Evolutionary conservation across 2,329 filamentous ascomycete genomes (phyloP).

Genomic region (Neofusicoccum umdonicola): DNA sequence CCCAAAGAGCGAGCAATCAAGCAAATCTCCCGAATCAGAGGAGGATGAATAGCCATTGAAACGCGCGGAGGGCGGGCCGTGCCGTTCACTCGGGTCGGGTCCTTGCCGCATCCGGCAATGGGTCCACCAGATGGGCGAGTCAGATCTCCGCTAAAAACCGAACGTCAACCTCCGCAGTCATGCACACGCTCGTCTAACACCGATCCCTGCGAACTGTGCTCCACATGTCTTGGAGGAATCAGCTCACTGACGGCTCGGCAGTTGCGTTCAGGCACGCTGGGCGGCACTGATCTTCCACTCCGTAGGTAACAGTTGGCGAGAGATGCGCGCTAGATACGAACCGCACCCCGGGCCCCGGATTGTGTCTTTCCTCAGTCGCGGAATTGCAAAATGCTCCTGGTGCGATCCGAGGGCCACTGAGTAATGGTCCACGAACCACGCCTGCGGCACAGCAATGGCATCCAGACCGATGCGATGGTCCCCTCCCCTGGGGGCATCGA

Average conservation of each 20-base stretch:
- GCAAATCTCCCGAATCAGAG: background rate
- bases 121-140: background rate
- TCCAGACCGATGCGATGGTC: background rate
- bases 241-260: background rate
- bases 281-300: background rate
- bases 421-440: background rate
- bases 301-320: background rate
- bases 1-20: background rate
- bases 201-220: background rate
- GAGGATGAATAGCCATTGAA: background rate
- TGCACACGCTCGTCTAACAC: background rate
- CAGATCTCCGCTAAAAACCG: background rate
- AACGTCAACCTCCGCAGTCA: background rate
- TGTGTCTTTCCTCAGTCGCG: background rate
- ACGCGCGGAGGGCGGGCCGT: slow-evolving; percentile 10
- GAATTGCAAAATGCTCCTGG: background rate
- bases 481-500: background rate
- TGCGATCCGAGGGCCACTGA: background rate
- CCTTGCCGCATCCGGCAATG: background rate
- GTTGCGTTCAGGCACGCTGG: background rate
- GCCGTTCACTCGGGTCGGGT: background rate
- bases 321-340: background rate
- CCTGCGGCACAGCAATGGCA: background rate
- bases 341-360: background rate
- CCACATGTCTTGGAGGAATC: background rate